A percentile compares a stretch with the other conserved stretches of the same genome.
Conservation (phyloP, 2,329 filamentous ascomycete genomes). For the Sporothrix phasma region DNA sequence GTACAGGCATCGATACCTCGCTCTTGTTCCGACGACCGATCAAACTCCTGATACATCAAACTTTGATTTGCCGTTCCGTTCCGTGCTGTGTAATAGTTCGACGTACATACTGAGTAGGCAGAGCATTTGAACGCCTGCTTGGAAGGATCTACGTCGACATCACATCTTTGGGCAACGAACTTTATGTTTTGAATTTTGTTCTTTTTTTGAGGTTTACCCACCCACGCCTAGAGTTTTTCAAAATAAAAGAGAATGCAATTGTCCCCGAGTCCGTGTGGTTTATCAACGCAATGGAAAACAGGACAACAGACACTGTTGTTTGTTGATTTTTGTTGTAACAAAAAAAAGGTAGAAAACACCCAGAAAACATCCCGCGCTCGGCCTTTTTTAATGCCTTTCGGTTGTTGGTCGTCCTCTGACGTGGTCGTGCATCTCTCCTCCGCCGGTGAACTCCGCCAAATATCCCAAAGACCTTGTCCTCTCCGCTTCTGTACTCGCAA, state of each 20-base stretch:
- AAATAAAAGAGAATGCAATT: slow-evolving; percentile 12
- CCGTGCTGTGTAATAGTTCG: too few relatives aligned
- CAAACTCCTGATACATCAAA: background rate
- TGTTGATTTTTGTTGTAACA: slow-evolving; percentile 9
- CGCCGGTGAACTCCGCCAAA: too few relatives aligned
- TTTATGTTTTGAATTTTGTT: slow-evolving; percentile 13
- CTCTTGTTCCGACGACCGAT: background rate
- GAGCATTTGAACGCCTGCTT: background rate
- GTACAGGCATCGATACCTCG: background rate
- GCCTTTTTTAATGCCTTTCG: slow-evolving; percentile 9
- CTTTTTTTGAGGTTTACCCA: slow-evolving; percentile 8
- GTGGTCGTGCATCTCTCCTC: background rate
- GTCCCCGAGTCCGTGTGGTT: slow-evolving; percentile 11
- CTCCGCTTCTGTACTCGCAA: background rate
- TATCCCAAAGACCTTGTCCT: background rate
- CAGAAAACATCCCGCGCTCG: slow-evolving; percentile 12
- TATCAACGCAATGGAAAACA: slow-evolving; percentile 8
- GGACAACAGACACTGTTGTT: slow-evolving; percentile 9
- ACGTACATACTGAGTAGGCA: background rate
- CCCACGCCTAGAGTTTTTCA: slow-evolving; percentile 1
- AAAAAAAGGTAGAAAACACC: slow-evolving; percentile 12
- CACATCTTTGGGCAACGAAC: background rate
- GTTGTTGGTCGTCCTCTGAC: slow-evolving; percentile 8
- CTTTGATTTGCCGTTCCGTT: background rate
- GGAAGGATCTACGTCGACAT: too few relatives aligned